phyloP scores from a whole-genome alignment of 2,329 filamentous ascomycete species.

The Penicillium sp. region DNA sequence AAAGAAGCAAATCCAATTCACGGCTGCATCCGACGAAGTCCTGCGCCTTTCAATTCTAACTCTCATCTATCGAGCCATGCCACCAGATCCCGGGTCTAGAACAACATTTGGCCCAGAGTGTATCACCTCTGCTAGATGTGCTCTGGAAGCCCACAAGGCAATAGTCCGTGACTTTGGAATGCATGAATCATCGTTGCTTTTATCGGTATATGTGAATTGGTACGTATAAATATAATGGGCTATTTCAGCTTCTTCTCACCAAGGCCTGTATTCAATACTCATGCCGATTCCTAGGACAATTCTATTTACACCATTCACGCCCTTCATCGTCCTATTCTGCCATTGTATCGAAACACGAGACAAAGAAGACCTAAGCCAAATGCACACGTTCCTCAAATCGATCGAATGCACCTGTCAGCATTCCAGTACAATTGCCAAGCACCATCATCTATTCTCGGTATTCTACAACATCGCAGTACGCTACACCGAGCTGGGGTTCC shows the following conservation, averaged over 20 bases:
- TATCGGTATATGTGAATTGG: background rate
- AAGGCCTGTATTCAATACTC: background rate
- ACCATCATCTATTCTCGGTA: constrained; percentile 8
- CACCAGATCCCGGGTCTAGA: background rate
- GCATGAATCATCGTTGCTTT: background rate
- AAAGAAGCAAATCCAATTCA: background rate
- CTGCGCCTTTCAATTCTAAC: constrained; percentile 12
- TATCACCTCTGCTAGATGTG: background rate
- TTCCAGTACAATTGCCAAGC: constrained; percentile 6
- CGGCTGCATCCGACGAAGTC: constrained; percentile 3
- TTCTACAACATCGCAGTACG: constrained; percentile 4
- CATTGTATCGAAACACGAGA: constrained; percentile 48
- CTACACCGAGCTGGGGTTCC: background rate
- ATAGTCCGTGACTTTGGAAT: background rate
- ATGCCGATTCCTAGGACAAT: constrained; percentile 15
- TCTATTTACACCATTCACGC: constrained; percentile 38
- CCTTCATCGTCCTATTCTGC: constrained; percentile 42
- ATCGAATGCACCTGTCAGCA: constrained; percentile 2
- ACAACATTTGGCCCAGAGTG: background rate
- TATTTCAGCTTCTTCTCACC: no score
- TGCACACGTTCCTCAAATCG: constrained; percentile 6
- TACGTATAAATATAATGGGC: background rate
- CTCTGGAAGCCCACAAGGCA: background rate
- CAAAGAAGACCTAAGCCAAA: constrained; percentile 44
- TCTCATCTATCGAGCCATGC: constrained; percentile 10